phyloP scores from a whole-genome alignment of 1,284 basidiomycete species.

The Cryptococcus jaspeensis region DNA sequence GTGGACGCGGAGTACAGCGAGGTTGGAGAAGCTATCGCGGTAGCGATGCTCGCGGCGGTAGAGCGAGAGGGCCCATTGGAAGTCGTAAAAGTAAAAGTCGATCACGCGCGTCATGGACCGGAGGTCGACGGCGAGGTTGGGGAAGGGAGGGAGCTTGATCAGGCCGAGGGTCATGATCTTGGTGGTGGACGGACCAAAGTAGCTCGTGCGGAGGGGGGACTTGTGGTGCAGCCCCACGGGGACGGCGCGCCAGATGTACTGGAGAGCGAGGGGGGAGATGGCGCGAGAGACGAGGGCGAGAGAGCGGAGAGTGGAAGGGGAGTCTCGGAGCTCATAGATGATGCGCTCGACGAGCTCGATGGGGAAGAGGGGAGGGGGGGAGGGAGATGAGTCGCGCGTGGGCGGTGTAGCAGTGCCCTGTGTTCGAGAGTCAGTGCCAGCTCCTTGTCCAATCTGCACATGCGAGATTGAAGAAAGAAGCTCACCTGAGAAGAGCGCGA shows the following conservation, averaged over 20 bases:
- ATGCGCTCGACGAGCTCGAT: not conserved
- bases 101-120: not conserved
- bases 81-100: constrained; percentile 1
- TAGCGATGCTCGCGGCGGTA: constrained; percentile 2
- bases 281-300: not conserved
- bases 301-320: not conserved
- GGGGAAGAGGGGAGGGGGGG: not conserved
- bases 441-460: too few relatives aligned
- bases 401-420: too few relatives aligned
- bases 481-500: too few relatives aligned
- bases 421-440: too few relatives aligned
- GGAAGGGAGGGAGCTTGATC: constrained; percentile 1
- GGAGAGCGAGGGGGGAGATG: not conserved
- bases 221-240: not conserved
- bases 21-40: not conserved
- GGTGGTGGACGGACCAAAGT: not conserved
- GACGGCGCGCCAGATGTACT: not conserved
- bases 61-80: constrained; percentile 1
- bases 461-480: too few relatives aligned
- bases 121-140: not conserved
- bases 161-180: constrained; percentile 1
- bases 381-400: too few relatives aligned
- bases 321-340: not conserved
- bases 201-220: not conserved
- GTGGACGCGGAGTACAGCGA: not conserved